These are phyloP conservation scores for Lepraria neglecta DNA, from an alignment of 495 filamentous ascomycete genomes.

Conservation along the genomic window DNA sequence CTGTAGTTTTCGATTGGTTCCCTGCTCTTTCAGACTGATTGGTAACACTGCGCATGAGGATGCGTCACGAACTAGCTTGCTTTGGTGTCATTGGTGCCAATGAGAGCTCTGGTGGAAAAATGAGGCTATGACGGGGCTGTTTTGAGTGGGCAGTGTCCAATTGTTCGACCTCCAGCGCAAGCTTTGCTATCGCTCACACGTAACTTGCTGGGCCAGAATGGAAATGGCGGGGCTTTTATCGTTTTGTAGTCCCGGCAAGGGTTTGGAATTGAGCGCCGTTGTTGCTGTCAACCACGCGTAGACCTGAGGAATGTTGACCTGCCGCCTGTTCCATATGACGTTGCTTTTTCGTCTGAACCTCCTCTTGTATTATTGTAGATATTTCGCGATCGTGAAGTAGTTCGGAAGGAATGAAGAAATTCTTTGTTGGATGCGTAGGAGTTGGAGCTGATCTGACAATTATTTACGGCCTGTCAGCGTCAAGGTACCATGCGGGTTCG, in stretches of 20 bases:
- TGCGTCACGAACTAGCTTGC: conserved; percentile 1
- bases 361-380: not conserved
- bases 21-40: not conserved
- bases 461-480: conserved; percentile 13
- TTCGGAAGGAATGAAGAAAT: not conserved
- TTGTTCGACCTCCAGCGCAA: conserved; percentile 1
- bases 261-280: conserved; percentile 8
- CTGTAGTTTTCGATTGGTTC: not conserved
- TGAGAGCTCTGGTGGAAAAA: too few species aligned
- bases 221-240: not conserved
- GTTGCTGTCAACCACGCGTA: conserved; percentile 10
- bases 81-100: not conserved
- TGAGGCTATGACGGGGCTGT: not conserved
- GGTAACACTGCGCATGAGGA: not conserved
- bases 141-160: not conserved
- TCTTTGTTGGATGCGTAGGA: not conserved
- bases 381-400: not conserved
- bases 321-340: conserved; percentile 18
- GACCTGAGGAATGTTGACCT: conserved; percentile 25
- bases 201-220: not conserved
- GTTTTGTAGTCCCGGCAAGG: not conserved
- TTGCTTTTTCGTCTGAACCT: not conserved
- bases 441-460: conserved; percentile 8
- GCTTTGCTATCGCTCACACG: not conserved
- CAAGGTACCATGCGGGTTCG: not conserved